Conservation (phyloP, 169 alveolate genomes). For the Eimeria brunetti region DNA sequence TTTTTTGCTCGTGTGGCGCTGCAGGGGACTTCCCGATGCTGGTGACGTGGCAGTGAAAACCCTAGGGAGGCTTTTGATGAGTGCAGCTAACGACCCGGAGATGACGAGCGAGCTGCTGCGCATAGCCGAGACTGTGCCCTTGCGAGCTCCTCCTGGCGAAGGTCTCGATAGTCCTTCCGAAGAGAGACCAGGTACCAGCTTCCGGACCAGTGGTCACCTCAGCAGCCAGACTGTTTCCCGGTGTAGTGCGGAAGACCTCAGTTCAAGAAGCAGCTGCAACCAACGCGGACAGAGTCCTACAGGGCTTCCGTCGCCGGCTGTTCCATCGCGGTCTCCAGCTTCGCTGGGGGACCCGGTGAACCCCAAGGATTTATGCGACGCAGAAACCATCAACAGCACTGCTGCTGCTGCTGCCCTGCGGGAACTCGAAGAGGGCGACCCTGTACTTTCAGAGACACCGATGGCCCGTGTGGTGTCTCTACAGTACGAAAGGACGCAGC, state of each 20-base stretch:
- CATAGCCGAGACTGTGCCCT: constrained; percentile 38
- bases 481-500: constrained; percentile 79
- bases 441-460: constrained; percentile 37
- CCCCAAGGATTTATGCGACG: neutral
- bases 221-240: constrained; percentile 19
- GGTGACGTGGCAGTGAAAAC: constrained; percentile 49
- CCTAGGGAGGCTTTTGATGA: neutral
- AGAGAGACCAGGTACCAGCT: constrained; percentile 14
- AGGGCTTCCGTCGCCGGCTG: constrained; percentile 7
- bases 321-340: constrained; percentile 18
- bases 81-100: constrained; percentile 28
- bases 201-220: constrained; percentile 4
- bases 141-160: constrained; percentile 30
- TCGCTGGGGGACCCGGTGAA: neutral
- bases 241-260: constrained; percentile 34
- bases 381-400: constrained; percentile 34
- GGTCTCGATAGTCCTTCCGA: constrained; percentile 23
- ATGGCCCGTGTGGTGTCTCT: constrained; percentile 78
- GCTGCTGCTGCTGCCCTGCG: constrained; percentile 70
- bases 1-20: neutral
- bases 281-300: constrained; percentile 7
- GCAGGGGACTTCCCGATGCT: constrained; percentile 23
- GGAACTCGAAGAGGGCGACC: constrained; percentile 61
- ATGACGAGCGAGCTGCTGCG: constrained; percentile 28
- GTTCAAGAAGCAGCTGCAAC: constrained; percentile 18